These are phyloP conservation scores for Penicillium sp. DNA, from an alignment of 2,329 filamentous ascomycete species.

Conservation along the genomic window DNA sequence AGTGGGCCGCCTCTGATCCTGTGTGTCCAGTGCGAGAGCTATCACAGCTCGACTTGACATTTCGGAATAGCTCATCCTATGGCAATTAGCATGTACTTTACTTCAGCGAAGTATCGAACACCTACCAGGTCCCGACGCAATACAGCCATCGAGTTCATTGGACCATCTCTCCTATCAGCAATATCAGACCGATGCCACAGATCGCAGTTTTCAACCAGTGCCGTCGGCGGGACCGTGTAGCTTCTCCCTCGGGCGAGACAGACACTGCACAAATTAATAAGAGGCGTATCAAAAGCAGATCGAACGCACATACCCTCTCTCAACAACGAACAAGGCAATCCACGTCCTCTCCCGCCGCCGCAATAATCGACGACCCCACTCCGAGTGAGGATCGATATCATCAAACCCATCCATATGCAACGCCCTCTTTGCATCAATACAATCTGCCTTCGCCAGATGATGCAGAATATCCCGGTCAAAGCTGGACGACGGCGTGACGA, in stretches of 20 bases:
- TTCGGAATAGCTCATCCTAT: constrained; percentile 38
- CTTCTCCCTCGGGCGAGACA: constrained; percentile 71
- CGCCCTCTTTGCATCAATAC: constrained; percentile 63
- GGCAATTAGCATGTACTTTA: constrained; percentile 6
- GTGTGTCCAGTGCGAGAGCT: constrained; percentile 36
- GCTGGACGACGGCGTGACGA: constrained; percentile 61
- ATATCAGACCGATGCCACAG: constrained; percentile 68
- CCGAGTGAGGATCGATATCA: constrained; percentile 64
- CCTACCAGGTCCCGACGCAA: constrained; percentile 68
- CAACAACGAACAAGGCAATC: constrained; percentile 73
- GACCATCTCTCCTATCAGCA: constrained; percentile 69
- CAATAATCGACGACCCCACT: constrained; percentile 64
- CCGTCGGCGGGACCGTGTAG: constrained; percentile 70
- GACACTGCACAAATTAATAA: constrained; percentile 49
- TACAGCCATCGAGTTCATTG: constrained; percentile 73
- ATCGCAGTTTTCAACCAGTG: constrained; percentile 69
- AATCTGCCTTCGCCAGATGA: constrained; percentile 37
- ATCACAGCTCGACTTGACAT: constrained; percentile 43
- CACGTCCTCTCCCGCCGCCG: constrained; percentile 70
- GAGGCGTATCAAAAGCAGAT: not conserved
- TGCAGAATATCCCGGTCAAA: constrained; percentile 57
- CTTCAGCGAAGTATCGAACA: not conserved
- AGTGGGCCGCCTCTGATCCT: constrained; percentile 38
- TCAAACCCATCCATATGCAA: constrained; percentile 70
- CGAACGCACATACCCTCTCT: constrained; percentile 59